phyloP scores from a whole-genome alignment of 192 early-diverging fungal species.

The Podila clonocystis region DNA sequence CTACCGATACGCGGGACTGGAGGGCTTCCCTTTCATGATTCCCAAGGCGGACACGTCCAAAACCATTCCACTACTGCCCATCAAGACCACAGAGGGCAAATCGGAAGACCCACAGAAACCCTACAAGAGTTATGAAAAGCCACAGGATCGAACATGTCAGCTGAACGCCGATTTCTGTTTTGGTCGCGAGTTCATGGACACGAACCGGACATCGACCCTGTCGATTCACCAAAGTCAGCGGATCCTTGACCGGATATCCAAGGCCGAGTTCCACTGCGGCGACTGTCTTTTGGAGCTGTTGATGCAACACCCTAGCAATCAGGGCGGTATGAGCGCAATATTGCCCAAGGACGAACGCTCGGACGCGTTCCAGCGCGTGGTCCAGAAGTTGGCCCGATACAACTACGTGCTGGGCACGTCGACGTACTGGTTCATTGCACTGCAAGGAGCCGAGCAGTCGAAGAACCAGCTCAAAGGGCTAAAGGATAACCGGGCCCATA shows the following conservation, averaged over 20 bases:
- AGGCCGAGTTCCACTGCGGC: slow-evolving; percentile 45
- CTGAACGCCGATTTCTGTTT: slow-evolving; percentile 42
- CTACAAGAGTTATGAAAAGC: slow-evolving; percentile 25
- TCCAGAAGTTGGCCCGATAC: slow-evolving; percentile 11
- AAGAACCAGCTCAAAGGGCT: slow-evolving; percentile 12
- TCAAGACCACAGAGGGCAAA: not conserved
- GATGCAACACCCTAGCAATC: slow-evolving; percentile 20
- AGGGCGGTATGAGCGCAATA: slow-evolving; percentile 25
- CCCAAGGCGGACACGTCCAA: slow-evolving; percentile 17
- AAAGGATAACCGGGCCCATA: not conserved
- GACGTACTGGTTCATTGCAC: slow-evolving; percentile 33
- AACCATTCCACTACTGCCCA: not conserved
- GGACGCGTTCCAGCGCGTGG: slow-evolving; percentile 13
- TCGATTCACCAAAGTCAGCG: not conserved
- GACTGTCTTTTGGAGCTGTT: slow-evolving; percentile 47
- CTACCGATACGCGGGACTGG: slow-evolving; percentile 37
- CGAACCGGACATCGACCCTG: not conserved
- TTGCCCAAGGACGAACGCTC: slow-evolving; percentile 33
- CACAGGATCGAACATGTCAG: slow-evolving; percentile 24
- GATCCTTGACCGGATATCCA: slow-evolving; percentile 36
- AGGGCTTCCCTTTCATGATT: slow-evolving; percentile 45
- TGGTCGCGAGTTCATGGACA: slow-evolving; percentile 34
- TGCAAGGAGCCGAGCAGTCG: slow-evolving; percentile 7
- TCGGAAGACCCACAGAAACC: slow-evolving; percentile 16
- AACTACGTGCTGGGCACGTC: slow-evolving; percentile 46